phyloP scores from a whole-genome alignment of 2,329 filamentous ascomycete genomes.

The Phyllosticta paracitricarpa region DNA sequence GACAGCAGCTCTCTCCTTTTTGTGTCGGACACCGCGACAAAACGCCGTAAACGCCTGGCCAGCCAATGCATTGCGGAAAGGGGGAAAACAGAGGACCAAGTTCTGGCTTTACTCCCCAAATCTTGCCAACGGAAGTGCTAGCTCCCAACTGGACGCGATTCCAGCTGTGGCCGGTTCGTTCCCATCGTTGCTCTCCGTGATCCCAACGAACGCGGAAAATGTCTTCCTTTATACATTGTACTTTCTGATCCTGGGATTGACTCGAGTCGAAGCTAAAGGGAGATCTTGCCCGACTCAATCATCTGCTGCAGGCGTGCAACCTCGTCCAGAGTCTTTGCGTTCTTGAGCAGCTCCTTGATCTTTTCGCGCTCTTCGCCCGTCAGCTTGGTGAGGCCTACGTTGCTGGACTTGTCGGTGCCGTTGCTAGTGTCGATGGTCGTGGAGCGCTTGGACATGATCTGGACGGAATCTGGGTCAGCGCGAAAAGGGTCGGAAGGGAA shows the following conservation, averaged over 20 bases:
- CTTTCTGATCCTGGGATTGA: background rate
- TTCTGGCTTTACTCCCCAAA: too few species aligned
- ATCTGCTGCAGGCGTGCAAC: slow-evolving; percentile 87
- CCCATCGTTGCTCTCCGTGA: too few species aligned
- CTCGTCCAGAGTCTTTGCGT: slow-evolving; percentile 81
- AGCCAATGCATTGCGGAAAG: too few species aligned
- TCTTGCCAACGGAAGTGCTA: too few species aligned
- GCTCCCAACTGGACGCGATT: too few species aligned
- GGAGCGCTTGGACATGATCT: slow-evolving; percentile 80
- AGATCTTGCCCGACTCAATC: slow-evolving; percentile 60
- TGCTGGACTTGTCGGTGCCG: slow-evolving; percentile 37
- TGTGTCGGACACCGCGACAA: too few species aligned
- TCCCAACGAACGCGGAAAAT: too few species aligned
- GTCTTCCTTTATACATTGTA: too few species aligned
- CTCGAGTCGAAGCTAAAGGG: background rate
- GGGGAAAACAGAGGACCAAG: too few species aligned
- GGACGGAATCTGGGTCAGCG: background rate
- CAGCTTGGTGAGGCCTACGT: slow-evolving; percentile 63
- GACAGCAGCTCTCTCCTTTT: too few species aligned
- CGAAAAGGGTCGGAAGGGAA: background rate
- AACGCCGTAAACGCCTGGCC: too few species aligned
- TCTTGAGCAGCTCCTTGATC: slow-evolving; percentile 77
- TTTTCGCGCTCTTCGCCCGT: slow-evolving; percentile 81
- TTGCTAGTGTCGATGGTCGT: slow-evolving; percentile 55
- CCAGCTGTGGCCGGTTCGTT: too few species aligned